These are phyloP conservation scores for Phtheirospermum japonicum DNA, from an alignment of 257 asterid genomes.

Conservation along the genomic window DNA sequence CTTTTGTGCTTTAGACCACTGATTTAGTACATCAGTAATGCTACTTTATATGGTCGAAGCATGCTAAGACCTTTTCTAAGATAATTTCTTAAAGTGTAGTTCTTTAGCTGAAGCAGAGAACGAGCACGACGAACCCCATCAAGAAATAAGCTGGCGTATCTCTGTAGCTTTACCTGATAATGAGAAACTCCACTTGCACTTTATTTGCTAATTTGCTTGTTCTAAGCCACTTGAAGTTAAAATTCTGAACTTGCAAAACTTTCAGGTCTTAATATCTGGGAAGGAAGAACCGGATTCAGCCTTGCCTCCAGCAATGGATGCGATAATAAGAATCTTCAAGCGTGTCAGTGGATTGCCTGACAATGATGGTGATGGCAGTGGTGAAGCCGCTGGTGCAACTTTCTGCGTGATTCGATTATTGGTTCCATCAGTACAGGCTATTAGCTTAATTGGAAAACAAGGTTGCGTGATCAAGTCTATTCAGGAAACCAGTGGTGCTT, in stretches of 20 bases:
- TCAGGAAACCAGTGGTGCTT: slow-evolving; percentile 64
- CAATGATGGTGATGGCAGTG: slow-evolving; percentile 39
- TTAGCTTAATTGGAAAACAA: slow-evolving; percentile 67
- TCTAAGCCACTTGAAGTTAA: slow-evolving; percentile 19
- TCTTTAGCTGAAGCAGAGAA: slow-evolving; percentile 11
- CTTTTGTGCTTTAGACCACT: neutral
- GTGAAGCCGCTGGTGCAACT: slow-evolving; percentile 28
- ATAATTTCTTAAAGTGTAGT: neutral
- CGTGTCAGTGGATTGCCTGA: slow-evolving; percentile 58
- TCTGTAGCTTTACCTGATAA: slow-evolving; percentile 10
- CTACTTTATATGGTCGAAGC: neutral
- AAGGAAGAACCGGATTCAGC: slow-evolving; percentile 71
- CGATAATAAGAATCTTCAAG: slow-evolving; percentile 57
- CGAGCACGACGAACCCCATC: slow-evolving; percentile 1
- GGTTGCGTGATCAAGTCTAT: slow-evolving; percentile 68
- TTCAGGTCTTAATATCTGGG: slow-evolving; percentile 71
- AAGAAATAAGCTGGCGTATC: slow-evolving; percentile 2
- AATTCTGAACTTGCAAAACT: slow-evolving; percentile 15
- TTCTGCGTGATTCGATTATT: slow-evolving; percentile 53
- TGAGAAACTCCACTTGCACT: neutral
- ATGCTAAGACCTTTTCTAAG: neutral
- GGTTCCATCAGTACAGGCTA: slow-evolving; percentile 70
- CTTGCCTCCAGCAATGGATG: slow-evolving; percentile 78
- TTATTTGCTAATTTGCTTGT: slow-evolving; percentile 11
- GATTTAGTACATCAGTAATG: neutral